Percentiles rank a stretch among this genome's conserved stretches.
These are phyloP conservation scores for Hypoxylon sp. DNA, from an alignment of 2,329 filamentous ascomycete species.

Conservation along the genomic window DNA sequence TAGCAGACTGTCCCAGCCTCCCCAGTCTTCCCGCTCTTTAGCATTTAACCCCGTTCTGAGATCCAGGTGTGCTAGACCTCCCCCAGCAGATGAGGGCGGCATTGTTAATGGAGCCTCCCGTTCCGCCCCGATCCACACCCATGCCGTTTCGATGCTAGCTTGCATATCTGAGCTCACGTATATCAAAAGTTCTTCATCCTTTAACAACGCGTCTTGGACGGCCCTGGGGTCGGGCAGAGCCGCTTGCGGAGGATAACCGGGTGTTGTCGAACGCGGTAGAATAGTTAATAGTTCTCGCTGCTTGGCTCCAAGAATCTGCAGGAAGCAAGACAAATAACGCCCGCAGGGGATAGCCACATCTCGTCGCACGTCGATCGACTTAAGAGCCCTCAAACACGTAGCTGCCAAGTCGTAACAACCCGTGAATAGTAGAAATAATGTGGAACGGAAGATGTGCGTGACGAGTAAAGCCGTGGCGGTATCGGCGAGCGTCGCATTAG, in stretches of 20 bases:
- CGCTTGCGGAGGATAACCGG: constrained; percentile 45
- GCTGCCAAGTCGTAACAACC: constrained; percentile 79
- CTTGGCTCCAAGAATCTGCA: constrained; percentile 72
- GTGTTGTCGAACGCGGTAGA: constrained; percentile 46
- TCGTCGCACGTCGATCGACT: constrained; percentile 76
- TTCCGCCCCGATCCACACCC: constrained; percentile 82
- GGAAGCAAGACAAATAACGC: constrained; percentile 84
- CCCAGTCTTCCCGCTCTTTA: constrained; percentile 76
- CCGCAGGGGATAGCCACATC: constrained; percentile 83
- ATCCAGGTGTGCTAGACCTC: constrained; percentile 60
- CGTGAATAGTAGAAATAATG: constrained; percentile 81
- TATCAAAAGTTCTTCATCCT: constrained; percentile 88
- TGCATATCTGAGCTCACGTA: constrained; percentile 91
- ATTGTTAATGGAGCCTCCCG: constrained; percentile 53
- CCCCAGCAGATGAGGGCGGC: constrained; percentile 50
- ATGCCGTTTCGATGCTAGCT: constrained; percentile 79
- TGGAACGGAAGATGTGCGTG: constrained; percentile 87
- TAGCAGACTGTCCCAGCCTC: constrained; percentile 83
- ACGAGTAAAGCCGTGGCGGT: constrained; percentile 81
- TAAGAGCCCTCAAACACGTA: constrained; percentile 77
- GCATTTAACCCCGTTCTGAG: constrained; percentile 65
- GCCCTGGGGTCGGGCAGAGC: constrained; percentile 42
- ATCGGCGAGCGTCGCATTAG: constrained; percentile 70
- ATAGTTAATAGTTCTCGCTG: constrained; percentile 59
- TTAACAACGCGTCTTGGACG: constrained; percentile 57